Percentiles rank a stretch among this genome's conserved stretches.
Conservation (phyloP, 2,329 filamentous ascomycete species). For the Magnaporthales sp. region DNA sequence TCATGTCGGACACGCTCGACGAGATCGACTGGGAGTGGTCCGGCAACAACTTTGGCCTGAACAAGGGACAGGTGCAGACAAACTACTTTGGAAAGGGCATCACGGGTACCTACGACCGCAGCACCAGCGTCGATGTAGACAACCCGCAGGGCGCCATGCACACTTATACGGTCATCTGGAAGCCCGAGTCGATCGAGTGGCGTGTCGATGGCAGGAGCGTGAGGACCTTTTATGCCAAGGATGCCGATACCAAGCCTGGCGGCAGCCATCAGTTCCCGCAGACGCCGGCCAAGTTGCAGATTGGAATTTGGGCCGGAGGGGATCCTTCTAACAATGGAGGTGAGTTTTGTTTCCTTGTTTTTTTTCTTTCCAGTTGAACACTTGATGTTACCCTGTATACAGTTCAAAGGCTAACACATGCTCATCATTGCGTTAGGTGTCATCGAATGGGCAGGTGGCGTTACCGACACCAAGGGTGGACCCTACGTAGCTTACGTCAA, state of each 20-base stretch:
- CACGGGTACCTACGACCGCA: constrained; percentile 41
- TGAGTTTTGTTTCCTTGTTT: not conserved
- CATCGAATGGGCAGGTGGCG: constrained; percentile 11
- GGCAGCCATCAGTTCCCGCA: constrained; percentile 47
- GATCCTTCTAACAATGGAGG: constrained; percentile 7
- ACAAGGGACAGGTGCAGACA: constrained; percentile 28
- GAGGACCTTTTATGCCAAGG: constrained; percentile 38
- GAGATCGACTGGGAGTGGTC: constrained; percentile 43
- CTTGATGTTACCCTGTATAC: not conserved
- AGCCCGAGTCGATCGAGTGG: constrained; percentile 39
- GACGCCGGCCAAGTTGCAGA: constrained; percentile 43
- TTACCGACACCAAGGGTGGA: constrained; percentile 8
- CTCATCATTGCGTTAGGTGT: not conserved
- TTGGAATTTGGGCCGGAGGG: constrained; percentile 34
- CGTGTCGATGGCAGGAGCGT: constrained; percentile 47
- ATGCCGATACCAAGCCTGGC: constrained; percentile 20
- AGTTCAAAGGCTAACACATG: too few relatives aligned
- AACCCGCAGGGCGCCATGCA: constrained; percentile 37
- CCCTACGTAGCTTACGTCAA: constrained; percentile 10
- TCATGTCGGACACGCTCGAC: constrained; percentile 41
- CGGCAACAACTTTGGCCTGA: constrained; percentile 13
- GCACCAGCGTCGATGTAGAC: constrained; percentile 38
- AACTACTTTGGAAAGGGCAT: constrained; percentile 49
- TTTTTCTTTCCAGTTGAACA: not conserved
- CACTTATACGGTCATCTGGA: constrained; percentile 52